These are phyloP conservation scores for Pythium dissimile DNA, from an alignment of 352 stramenopile species.

Conservation along the genomic window DNA sequence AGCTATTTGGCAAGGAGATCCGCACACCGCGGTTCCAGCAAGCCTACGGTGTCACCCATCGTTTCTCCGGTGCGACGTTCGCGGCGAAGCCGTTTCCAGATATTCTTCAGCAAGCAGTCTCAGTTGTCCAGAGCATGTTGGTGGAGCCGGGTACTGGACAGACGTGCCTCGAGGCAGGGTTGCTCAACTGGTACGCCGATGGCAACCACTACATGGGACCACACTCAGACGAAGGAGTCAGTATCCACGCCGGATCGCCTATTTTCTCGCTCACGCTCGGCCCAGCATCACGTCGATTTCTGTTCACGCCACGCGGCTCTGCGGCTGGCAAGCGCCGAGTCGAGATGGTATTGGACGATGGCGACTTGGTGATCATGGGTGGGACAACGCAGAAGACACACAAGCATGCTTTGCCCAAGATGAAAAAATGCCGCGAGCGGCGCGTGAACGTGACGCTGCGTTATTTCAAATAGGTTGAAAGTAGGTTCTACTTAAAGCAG, in stretches of 20 bases:
- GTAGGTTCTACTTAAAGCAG: slow-evolving; percentile 28
- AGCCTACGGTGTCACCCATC: slow-evolving; percentile 47
- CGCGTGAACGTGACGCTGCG: slow-evolving; percentile 52
- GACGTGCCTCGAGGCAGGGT: slow-evolving; percentile 14
- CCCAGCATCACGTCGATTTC: slow-evolving; percentile 53
- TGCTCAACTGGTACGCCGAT: slow-evolving; percentile 86
- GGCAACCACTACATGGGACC: slow-evolving; percentile 80
- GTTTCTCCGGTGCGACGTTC: slow-evolving; percentile 62
- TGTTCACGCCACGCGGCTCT: slow-evolving; percentile 38
- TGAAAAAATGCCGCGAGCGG: slow-evolving; percentile 36
- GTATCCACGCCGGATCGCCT: slow-evolving; percentile 43
- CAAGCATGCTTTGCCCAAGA: slow-evolving; percentile 81
- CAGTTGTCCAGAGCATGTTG: slow-evolving; percentile 42
- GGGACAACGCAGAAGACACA: slow-evolving; percentile 70
- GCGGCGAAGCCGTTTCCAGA: slow-evolving; percentile 37
- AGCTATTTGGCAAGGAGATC: slow-evolving; percentile 61
- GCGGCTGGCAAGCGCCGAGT: slow-evolving; percentile 12
- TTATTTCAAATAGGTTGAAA: slow-evolving; percentile 34
- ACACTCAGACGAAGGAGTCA: slow-evolving; percentile 66
- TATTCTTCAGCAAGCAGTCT: slow-evolving; percentile 35
- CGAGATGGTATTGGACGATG: slow-evolving; percentile 60
- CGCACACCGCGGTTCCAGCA: slow-evolving; percentile 70
- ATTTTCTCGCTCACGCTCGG: slow-evolving; percentile 74
- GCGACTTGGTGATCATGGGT: slow-evolving; percentile 81
- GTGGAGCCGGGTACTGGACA: slow-evolving; percentile 17